phyloP scores from a whole-genome alignment of 176 grass and related monocot genomes.

The Alopecurus myosuroides region DNA sequence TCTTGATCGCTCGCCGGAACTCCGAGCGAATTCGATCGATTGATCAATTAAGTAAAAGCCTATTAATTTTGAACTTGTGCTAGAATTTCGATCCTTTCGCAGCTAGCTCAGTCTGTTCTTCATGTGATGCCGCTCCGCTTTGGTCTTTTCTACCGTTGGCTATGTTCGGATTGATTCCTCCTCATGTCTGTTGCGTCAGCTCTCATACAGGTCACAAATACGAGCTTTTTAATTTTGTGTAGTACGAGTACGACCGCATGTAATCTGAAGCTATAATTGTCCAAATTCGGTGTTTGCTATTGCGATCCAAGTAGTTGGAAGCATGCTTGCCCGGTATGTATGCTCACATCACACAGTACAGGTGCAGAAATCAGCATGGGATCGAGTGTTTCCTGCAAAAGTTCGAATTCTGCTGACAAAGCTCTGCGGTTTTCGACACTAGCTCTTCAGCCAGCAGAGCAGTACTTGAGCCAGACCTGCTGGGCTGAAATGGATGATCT shows the following conservation, averaged over 20 bases:
- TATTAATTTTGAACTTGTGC: background rate
- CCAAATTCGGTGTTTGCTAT: background rate
- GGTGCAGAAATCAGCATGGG: background rate
- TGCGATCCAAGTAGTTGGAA: background rate
- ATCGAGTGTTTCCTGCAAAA: conserved; percentile 1
- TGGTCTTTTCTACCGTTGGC: background rate
- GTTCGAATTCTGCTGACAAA: background rate
- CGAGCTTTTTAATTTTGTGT: background rate
- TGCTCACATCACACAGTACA: background rate
- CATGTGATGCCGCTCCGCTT: background rate
- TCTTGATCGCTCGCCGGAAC: conserved; percentile 7
- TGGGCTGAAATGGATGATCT: background rate
- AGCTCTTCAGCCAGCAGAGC: conserved; percentile 1
- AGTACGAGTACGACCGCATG: background rate
- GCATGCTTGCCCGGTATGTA: background rate
- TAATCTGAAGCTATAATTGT: conserved; percentile 1
- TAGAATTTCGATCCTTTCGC: background rate
- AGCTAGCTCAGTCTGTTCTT: background rate
- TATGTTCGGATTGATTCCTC: conserved; percentile 11
- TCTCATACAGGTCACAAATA: conserved; percentile 33
- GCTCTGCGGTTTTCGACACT: no score
- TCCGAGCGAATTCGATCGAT: background rate
- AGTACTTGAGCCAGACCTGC: background rate
- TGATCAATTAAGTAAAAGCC: conserved; percentile 19
- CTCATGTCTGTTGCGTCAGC: background rate